Conservation (phyloP, 768 basidiomycete species). For the Naematelia encephala region DNA sequence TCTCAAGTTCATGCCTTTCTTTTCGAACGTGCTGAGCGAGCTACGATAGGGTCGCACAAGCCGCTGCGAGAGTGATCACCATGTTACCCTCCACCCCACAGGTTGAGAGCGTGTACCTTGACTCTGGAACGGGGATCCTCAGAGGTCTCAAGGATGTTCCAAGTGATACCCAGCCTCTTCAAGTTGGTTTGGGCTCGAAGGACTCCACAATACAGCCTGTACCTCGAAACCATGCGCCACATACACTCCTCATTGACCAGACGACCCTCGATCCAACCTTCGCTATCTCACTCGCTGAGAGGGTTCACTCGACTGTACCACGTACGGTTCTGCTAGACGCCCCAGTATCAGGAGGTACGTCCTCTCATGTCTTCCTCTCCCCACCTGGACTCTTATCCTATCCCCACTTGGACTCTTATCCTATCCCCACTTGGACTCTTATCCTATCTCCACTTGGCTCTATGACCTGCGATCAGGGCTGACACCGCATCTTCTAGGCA, state of each 20-base stretch:
- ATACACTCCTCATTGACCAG: slow-evolving; percentile 77
- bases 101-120: slow-evolving; percentile 70
- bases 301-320: slow-evolving; percentile 54
- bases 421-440: not conserved
- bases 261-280: slow-evolving; percentile 82
- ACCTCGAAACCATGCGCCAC: not conserved
- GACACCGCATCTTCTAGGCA: slow-evolving; percentile 55
- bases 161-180: slow-evolving; percentile 8
- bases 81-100: slow-evolving; percentile 93
- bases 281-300: slow-evolving; percentile 63
- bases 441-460: slow-evolving; percentile 1
- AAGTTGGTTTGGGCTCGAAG: not conserved
- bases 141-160: slow-evolving; percentile 59
- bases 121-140: slow-evolving; percentile 59
- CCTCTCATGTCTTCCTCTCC: no score
- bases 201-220: not conserved
- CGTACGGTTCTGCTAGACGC: slow-evolving; percentile 84
- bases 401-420: not conserved
- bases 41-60: slow-evolving; percentile 37
- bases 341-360: slow-evolving; percentile 85
- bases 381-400: not conserved
- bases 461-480: slow-evolving; percentile 4
- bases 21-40: no score
- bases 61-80: slow-evolving; percentile 63
- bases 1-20: not conserved